phyloP scores from a whole-genome alignment of 2,329 filamentous ascomycete genomes.

The Rutstroemia sydowiana region DNA sequence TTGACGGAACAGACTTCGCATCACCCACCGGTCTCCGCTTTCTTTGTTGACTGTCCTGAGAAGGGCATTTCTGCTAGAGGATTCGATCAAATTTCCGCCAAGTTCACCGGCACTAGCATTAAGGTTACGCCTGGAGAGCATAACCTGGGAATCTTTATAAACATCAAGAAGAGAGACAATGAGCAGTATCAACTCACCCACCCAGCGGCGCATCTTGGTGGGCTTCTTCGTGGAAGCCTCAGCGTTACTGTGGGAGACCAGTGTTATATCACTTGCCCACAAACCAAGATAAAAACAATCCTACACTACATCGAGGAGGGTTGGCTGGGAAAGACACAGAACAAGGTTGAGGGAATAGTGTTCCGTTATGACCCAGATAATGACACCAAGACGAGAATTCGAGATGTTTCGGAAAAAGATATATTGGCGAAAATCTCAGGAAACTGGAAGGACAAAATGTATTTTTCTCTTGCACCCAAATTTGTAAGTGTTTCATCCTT shows the following conservation, averaged over 20 bases:
- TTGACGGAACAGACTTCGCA: constrained; percentile 97
- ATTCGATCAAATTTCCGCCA: constrained; percentile 93
- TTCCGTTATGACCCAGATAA: constrained; percentile 87
- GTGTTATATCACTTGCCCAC: constrained; percentile 82
- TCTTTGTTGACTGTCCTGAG: constrained; percentile 86
- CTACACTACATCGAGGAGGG: constrained; percentile 90
- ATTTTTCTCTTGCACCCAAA: constrained; percentile 53
- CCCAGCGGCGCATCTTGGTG: constrained; percentile 85
- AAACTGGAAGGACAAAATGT: constrained; percentile 70
- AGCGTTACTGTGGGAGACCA: constrained; percentile 85
- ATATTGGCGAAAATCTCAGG: constrained; percentile 77
- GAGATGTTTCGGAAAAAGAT: constrained; percentile 80
- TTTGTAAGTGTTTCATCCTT: constrained; percentile 39
- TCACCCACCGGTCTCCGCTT: constrained; percentile 94
- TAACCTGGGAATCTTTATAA: constrained; percentile 94
- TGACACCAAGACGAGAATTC: constrained; percentile 70
- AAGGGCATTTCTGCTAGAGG: constrained; percentile 82
- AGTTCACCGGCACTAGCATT: constrained; percentile 93
- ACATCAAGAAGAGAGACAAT: constrained; percentile 66
- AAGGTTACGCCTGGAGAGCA: constrained; percentile 86
- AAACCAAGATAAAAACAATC: constrained; percentile 86
- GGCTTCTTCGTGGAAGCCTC: constrained; percentile 77
- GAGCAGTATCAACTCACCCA: constrained; percentile 95
- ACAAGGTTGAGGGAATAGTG: constrained; percentile 83
- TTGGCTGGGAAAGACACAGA: constrained; percentile 86